A percentile compares a stretch with the other conserved stretches of the same genome.
These are phyloP conservation scores for Lentinula sp. DNA, from an alignment of 768 basidiomycete genomes.

Conservation along the genomic window DNA sequence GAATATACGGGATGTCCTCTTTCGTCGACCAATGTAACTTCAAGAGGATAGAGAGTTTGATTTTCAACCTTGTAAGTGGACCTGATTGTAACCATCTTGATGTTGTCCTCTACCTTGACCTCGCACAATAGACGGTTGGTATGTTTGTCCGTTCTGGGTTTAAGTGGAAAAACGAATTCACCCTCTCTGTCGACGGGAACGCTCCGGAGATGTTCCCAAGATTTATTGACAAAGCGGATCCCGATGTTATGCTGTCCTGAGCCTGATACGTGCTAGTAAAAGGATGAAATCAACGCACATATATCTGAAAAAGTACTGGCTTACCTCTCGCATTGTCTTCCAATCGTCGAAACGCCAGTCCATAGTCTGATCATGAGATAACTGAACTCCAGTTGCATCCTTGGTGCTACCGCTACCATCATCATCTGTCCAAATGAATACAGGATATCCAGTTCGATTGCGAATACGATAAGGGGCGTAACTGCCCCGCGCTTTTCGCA, in stretches of 20 bases:
- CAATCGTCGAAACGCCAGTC: conserved; percentile 99
- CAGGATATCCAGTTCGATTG: conserved; percentile 84
- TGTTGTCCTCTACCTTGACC: conserved; percentile 83
- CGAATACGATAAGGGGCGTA: conserved; percentile 92
- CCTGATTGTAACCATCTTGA: conserved; percentile 90
- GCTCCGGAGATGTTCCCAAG: conserved; percentile 84
- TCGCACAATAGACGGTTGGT: conserved; percentile 83
- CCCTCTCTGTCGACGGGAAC: conserved; percentile 94
- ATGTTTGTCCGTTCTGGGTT: conserved; percentile 70
- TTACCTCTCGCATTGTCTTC: conserved; percentile 87
- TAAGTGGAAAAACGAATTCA: conserved; percentile 81
- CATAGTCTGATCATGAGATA: conserved; percentile 68
- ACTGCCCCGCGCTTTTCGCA: conserved; percentile 75
- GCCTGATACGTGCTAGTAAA: conserved; percentile 44
- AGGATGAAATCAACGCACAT: conserved; percentile 1
- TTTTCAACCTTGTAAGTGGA: conserved; percentile 93
- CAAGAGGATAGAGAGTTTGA: conserved; percentile 84
- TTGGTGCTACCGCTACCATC: conserved; percentile 46
- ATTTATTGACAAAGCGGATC: conserved; percentile 75
- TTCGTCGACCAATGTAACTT: conserved; percentile 85
- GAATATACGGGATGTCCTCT: conserved; percentile 76
- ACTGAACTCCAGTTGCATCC: conserved; percentile 46
- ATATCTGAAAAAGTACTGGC: not conserved
- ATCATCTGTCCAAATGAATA: conserved; percentile 82
- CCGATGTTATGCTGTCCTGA: conserved; percentile 82